A percentile compares a stretch with the other conserved stretches of the same genome.
Evolutionary conservation across 768 basidiomycete genomes (phyloP).

Genomic region (Boletus eberwhitei): DNA sequence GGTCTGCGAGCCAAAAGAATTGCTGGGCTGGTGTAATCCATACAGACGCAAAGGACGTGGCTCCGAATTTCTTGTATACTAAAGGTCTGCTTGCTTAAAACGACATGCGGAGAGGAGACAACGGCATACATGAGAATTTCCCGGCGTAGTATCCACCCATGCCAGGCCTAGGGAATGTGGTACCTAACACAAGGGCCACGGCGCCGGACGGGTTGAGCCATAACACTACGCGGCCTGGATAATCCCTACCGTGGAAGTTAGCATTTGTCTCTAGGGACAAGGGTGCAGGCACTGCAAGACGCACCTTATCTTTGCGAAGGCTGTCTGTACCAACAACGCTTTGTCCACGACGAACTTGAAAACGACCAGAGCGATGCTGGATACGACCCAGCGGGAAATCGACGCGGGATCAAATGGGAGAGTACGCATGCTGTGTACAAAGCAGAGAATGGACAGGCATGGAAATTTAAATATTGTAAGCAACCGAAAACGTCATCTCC

Average conservation of each 20-base stretch:
- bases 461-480: not conserved
- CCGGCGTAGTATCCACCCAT: slow-evolving; percentile 34
- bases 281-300: not conserved
- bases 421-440: slow-evolving; percentile 4
- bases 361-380: slow-evolving; percentile 2
- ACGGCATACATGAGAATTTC: slow-evolving; percentile 35
- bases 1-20: slow-evolving; percentile 42
- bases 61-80: slow-evolving; percentile 41
- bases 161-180: slow-evolving; percentile 34
- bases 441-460: not conserved
- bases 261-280: not conserved
- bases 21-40: slow-evolving; percentile 29
- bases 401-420: not conserved
- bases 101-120: too few species aligned
- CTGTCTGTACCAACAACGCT: not conserved
- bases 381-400: slow-evolving; percentile 8
- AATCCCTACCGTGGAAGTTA: slow-evolving; percentile 8
- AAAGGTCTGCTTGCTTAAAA: not conserved
- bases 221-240: slow-evolving; percentile 15
- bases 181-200: slow-evolving; percentile 24
- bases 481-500: not conserved
- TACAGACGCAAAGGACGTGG: slow-evolving; percentile 39
- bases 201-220: slow-evolving; percentile 36
- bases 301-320: slow-evolving; percentile 20
- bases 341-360: slow-evolving; percentile 10